phyloP scores from a whole-genome alignment of 371 early-diverging fungal species.

The Umbelopsis sp. region DNA sequence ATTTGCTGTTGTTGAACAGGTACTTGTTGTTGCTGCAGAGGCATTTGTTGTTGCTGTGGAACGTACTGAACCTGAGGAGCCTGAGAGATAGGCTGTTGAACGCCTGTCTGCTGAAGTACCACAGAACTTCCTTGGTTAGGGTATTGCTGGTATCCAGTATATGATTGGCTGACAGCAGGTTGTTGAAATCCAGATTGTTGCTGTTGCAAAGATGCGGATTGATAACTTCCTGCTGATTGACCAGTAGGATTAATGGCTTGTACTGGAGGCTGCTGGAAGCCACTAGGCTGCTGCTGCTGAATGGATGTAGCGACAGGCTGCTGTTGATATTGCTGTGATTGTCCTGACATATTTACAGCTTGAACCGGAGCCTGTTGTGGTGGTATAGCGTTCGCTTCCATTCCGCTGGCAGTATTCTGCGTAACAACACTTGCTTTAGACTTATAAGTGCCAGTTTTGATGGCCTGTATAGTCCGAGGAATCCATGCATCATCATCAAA shows the following conservation, averaged over 20 bases:
- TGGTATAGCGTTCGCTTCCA: not conserved
- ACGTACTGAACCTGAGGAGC: conserved; percentile 29
- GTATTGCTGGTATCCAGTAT: not conserved
- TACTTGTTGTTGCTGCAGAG: conserved; percentile 17
- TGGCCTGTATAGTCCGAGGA: conserved; percentile 19
- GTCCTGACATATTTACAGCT: conserved; percentile 11
- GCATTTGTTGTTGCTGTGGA: not conserved
- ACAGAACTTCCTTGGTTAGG: conserved; percentile 24
- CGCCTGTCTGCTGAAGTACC: conserved; percentile 38
- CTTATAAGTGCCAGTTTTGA: conserved; percentile 29
- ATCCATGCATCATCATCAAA: conserved; percentile 64
- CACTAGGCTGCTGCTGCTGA: conserved; percentile 30
- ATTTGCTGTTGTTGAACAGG: not conserved
- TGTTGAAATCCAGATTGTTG: conserved; percentile 22
- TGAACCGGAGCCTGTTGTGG: conserved; percentile 26
- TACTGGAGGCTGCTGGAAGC: conserved; percentile 32
- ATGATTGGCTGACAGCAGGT: conserved; percentile 3
- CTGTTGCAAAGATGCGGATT: conserved; percentile 22
- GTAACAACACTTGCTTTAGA: conserved; percentile 15
- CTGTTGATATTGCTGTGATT: conserved; percentile 36
- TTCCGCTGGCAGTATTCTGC: conserved; percentile 19
- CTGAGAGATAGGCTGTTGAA: conserved; percentile 45
- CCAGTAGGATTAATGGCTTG: conserved; percentile 34
- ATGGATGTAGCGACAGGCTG: conserved; percentile 37
- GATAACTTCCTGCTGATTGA: conserved; percentile 20